Base-by-base conservation (phyloP, 345 rosid species). In the Murraya koenigii region DNA sequence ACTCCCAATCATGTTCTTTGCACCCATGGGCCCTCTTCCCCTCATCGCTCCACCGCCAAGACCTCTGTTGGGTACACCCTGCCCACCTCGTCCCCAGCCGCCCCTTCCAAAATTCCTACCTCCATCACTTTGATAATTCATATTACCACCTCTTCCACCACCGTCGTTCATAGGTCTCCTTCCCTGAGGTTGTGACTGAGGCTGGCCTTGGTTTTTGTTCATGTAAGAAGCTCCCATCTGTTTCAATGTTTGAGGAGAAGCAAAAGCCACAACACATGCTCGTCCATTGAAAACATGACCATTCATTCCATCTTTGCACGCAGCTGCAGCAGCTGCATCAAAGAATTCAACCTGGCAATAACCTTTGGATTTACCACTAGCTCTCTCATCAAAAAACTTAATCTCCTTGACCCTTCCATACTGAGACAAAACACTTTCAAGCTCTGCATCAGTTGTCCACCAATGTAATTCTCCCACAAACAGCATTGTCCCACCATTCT, bases 381-480 rank as follows among this genome's bases (percentile, higher is more conserved):
- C 97, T 78, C 89, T 90, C 83, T 93, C 97, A 59, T 93, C 97
- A 75, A 88, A 93, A 80, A 93, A 93, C 86, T 93, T 93, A 54
- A 93, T 86, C 85, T 93, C 95, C 84, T 93, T 93, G 23, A 90
- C 90, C 78, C 87, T 89, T 71, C 97, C 97, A 80, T 88, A 93
- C 74, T 89, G 95, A 79, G 90, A 83, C 68, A 87, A 89, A 69
- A 86, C 84, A 71, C 86, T 80, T 82, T 93, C 97, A 77, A 93
- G 84, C 82, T 93, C 97, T 10, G 90, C 94, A 87, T 93, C 97
- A 26, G 95, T 93, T 13, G 97, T 93, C 97, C 97, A 93, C 97
- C 97, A 93, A 77, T 93, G 95, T 59, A 93, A 82, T 79, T 91
- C 97, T 39, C 94, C 95, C 8, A 93, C 97, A 79, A 85, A 89